A percentile compares a stretch with the other conserved stretches of the same genome.
Evolutionary conservation across 2,329 filamentous ascomycete genomes (phyloP).

Genomic region (Ophiocordyceps camponoti-floridani): DNA sequence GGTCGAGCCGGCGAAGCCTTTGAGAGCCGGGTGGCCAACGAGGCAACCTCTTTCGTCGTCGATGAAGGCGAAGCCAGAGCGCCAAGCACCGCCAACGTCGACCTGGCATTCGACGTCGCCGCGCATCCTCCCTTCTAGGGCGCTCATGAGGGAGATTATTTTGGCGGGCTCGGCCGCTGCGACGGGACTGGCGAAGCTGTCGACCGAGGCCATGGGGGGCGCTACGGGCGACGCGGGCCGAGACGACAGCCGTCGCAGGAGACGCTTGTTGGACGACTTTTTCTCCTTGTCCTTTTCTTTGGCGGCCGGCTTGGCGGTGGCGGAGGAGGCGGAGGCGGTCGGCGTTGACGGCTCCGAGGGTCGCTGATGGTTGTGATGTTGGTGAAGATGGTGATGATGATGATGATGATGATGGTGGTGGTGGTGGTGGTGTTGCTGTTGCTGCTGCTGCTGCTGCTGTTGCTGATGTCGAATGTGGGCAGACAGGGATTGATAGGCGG

Average conservation of each 20-base stretch:
- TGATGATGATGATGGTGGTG: background rate
- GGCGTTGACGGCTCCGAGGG: slow-evolving; percentile 6
- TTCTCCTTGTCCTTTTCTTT: slow-evolving; percentile 20
- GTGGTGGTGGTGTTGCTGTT: too few relatives aligned
- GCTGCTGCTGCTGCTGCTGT: too few relatives aligned
- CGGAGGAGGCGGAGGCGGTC: background rate
- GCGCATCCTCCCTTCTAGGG: slow-evolving; percentile 60
- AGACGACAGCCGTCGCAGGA: slow-evolving; percentile 36
- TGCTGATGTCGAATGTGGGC: slow-evolving; percentile 1
- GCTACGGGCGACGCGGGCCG: slow-evolving; percentile 40
- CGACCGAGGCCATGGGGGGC: slow-evolving; percentile 36
- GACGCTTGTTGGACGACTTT: slow-evolving; percentile 23
- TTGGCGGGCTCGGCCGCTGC: slow-evolving; percentile 52
- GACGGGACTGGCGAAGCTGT: slow-evolving; percentile 40
- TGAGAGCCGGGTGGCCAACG: slow-evolving; percentile 53
- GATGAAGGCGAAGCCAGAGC: slow-evolving; percentile 56
- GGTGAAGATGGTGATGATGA: background rate
- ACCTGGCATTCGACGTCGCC: slow-evolving; percentile 58
- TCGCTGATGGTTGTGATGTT: slow-evolving; percentile 7
- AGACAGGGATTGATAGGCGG: slow-evolving; percentile 22
- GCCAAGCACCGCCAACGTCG: slow-evolving; percentile 45
- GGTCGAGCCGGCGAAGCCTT: slow-evolving; percentile 30
- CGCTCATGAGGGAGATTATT: slow-evolving; percentile 60
- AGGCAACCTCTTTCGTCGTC: slow-evolving; percentile 59
- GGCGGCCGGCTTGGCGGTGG: slow-evolving; percentile 20